These are phyloP conservation scores for Mucor racemosus DNA, from an alignment of 371 early-diverging fungal genomes.

Conservation along the genomic window DNA sequence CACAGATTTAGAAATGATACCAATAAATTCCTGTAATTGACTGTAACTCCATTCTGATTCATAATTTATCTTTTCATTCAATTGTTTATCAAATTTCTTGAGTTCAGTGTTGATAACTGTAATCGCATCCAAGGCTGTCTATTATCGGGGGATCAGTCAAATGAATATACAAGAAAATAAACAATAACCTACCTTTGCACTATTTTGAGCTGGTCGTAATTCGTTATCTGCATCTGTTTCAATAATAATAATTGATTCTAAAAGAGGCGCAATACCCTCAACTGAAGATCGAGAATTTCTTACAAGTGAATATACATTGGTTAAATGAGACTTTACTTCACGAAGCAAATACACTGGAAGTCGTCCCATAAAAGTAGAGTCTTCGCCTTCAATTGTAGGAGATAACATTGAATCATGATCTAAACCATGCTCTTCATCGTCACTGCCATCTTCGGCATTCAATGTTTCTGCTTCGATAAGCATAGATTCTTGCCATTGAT, in stretches of 20 bases:
- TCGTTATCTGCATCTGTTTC: constrained; percentile 52
- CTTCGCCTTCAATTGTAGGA: background rate
- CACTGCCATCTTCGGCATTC: constrained; percentile 19
- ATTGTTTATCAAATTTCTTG: constrained; percentile 24
- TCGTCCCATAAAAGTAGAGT: constrained; percentile 14
- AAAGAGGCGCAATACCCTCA: constrained; percentile 38
- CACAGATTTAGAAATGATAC: constrained; percentile 14
- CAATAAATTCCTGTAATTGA: constrained; percentile 23
- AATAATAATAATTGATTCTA: constrained; percentile 46
- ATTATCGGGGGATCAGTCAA: no score
- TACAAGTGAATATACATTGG: constrained; percentile 13
- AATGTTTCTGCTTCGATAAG: constrained; percentile 23
- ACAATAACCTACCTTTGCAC: constrained; percentile 39
- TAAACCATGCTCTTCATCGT: constrained; percentile 17
- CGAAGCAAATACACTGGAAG: constrained; percentile 24
- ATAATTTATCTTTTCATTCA: constrained; percentile 13
- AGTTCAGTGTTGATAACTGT: constrained; percentile 17
- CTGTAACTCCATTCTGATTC: constrained; percentile 33
- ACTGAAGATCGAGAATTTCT: constrained; percentile 27
- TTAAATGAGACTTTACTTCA: constrained; percentile 20
- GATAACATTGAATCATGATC: background rate
- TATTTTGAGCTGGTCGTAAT: constrained; percentile 47
- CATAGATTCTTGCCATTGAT: constrained; percentile 32
- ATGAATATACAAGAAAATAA: background rate
- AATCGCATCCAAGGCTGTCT: constrained; percentile 28